A percentile compares a stretch with the other conserved stretches of the same genome.
Evolutionary conservation across 345 rosid genomes (phyloP).

Genomic region (Citrus sp.): DNA sequence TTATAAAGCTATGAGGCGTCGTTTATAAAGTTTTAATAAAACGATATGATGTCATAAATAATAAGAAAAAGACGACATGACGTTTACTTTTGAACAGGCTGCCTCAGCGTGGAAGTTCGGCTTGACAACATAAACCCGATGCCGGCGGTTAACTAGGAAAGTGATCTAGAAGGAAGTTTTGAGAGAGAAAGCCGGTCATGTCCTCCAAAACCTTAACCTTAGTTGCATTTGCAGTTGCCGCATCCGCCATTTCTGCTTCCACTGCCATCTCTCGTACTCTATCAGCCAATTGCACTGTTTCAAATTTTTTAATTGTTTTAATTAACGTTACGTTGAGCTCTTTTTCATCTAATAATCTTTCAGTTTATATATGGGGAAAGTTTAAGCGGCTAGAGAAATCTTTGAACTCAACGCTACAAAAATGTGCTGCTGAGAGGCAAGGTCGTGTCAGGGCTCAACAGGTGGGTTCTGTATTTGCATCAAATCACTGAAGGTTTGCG

Average conservation of each 20-base stretch:
- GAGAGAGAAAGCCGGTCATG: background rate
- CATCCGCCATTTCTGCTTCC: conserved; percentile 36
- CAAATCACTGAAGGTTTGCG: background rate
- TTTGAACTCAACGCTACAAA: conserved; percentile 54
- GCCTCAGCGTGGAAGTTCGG: no score
- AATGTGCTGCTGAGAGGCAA: conserved; percentile 78
- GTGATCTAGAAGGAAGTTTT: background rate
- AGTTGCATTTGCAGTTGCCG: conserved; percentile 16
- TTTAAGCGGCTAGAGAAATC: conserved; percentile 52
- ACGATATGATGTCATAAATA: no score
- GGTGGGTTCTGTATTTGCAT: conserved; percentile 28
- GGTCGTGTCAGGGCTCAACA: conserved; percentile 90
- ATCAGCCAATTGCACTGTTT: background rate
- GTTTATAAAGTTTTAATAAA: no score
- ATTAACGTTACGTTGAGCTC: background rate
- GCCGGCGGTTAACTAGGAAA: background rate
- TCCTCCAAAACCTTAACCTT: conserved; percentile 5
- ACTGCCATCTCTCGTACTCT: conserved; percentile 30
- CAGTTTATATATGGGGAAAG: conserved; percentile 53
- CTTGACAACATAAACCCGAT: background rate
- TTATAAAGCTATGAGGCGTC: no score
- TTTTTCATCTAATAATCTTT: background rate
- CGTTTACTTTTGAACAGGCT: no score
- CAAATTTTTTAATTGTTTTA: background rate
- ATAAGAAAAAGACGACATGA: no score